Evolutionary conservation across 108 stramenopile species (phyloP).

Genomic region (Craspedostauros australis): DNA sequence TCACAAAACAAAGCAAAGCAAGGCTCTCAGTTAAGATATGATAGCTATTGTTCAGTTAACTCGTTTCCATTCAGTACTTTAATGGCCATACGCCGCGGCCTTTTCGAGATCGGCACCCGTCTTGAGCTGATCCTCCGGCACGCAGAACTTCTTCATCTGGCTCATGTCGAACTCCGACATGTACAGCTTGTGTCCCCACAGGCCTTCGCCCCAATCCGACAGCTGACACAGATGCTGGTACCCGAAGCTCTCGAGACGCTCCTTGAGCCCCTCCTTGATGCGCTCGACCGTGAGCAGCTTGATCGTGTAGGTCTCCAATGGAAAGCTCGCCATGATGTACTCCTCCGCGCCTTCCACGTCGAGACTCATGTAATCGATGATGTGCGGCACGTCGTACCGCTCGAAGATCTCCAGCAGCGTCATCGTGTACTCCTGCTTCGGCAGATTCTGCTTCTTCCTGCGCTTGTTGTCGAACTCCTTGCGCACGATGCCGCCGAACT

Average conservation of each 20-base stretch:
- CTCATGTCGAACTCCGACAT: neutral
- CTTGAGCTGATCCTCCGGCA: too few relatives aligned
- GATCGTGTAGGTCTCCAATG: slow-evolving; percentile 39
- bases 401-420: slow-evolving; percentile 37
- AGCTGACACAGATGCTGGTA: slow-evolving; percentile 18
- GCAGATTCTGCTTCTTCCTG: slow-evolving; percentile 1
- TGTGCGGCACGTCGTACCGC: slow-evolving; percentile 27
- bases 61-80: too few relatives aligned
- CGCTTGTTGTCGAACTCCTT: slow-evolving; percentile 41
- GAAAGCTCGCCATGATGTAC: slow-evolving; percentile 48
- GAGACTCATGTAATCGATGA: slow-evolving; percentile 55
- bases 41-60: too few relatives aligned
- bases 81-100: too few relatives aligned
- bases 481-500: slow-evolving; percentile 50
- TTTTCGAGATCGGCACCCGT: too few relatives aligned
- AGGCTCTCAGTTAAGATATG: too few relatives aligned
- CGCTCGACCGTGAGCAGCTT: slow-evolving; percentile 50
- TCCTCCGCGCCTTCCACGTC: slow-evolving; percentile 70
- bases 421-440: slow-evolving; percentile 29
- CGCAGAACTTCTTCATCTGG: neutral
- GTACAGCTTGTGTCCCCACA: neutral
- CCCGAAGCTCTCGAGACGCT: slow-evolving; percentile 15
- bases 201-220: slow-evolving; percentile 11
- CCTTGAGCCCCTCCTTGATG: slow-evolving; percentile 23
- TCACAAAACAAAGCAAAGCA: too few relatives aligned